Evolutionary conservation across 2,329 filamentous ascomycete genomes (phyloP), one percentile per base, ranked within the genome.

Genomic region (Apiospora kogelbergensis): DNA sequence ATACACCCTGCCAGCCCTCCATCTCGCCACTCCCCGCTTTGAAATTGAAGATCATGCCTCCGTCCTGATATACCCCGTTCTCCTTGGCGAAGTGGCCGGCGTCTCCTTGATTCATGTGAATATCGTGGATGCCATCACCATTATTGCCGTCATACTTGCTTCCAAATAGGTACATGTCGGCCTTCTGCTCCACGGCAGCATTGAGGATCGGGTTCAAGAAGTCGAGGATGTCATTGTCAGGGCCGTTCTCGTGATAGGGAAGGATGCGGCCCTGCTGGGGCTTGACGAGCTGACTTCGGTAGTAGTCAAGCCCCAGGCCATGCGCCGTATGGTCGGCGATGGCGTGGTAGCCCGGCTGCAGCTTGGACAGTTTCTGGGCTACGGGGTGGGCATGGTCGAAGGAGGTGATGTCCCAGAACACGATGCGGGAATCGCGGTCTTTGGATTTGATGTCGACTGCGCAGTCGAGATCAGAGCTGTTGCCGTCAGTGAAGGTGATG

Each of bases 71-170:
- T 5, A 65, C 63, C 20, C 37, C 63, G 37, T 65, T 65, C 37
- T 65, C 63, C 24, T 26, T 65, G 37, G 37, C 24, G 40, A 65
- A 65, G 37, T 17, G 37, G 37, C 63, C 37, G 41, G n/a, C 24
- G 17, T 42, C 63, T 17, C 63, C 63, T 30, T 65, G 63, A 20
- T 65, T 65, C 63, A 44, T 65, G 40, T 65, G 63, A 37, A 65
- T 65, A 10, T 65, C 63, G n/a, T 65, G 37, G 40, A 44, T 65
- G 63, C 63, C 63, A 10, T 65, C 37, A 9, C 37, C 37, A 13
- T 65, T 11, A 17, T 30, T n/a, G n/a, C 63, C 37, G 22, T 65
- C 22, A 24, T 44, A 65, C 63, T 65, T 65, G 37, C 41, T 65
- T 22, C 41, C 41, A 13, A 65, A 65, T n/a, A 65, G 37, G 63